phyloP scores from a whole-genome alignment of 164 flowering plant species.

The Liriodendron chinense region DNA sequence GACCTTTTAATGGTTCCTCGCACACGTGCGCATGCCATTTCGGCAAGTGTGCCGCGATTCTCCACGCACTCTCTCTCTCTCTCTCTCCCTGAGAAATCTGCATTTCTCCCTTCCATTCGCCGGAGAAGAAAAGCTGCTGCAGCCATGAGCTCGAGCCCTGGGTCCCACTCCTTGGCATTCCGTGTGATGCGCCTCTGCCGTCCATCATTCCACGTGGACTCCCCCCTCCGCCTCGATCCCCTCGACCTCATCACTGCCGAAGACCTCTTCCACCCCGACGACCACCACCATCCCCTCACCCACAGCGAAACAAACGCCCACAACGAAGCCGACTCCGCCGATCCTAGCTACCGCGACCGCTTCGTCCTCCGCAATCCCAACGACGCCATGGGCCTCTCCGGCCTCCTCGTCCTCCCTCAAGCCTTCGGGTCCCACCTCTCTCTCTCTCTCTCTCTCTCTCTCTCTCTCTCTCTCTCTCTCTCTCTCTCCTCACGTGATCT shows the following conservation, averaged over 20 bases:
- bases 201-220: constrained; percentile 77
- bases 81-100: no score
- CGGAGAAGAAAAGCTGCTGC: background rate
- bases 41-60: no score
- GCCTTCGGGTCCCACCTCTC: constrained; percentile 66
- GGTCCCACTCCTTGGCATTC: constrained; percentile 85
- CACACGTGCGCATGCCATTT: no score
- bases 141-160: constrained; percentile 45
- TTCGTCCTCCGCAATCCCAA: constrained; percentile 56
- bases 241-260: constrained; percentile 82
- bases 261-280: constrained; percentile 32
- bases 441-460: constrained; percentile 4
- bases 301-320: constrained; percentile 54
- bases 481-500: background rate
- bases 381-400: constrained; percentile 80
- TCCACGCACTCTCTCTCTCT: no score
- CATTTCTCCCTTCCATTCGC: background rate
- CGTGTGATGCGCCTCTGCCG: constrained; percentile 92
- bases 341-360: constrained; percentile 65
- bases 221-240: constrained; percentile 71
- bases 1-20: no score
- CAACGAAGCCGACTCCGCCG: constrained; percentile 30
- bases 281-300: background rate
- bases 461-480: background rate
- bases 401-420: constrained; percentile 91